phyloP scores from a whole-genome alignment of 1,139 yeast species.

The Sugiyamaella sp. region DNA sequence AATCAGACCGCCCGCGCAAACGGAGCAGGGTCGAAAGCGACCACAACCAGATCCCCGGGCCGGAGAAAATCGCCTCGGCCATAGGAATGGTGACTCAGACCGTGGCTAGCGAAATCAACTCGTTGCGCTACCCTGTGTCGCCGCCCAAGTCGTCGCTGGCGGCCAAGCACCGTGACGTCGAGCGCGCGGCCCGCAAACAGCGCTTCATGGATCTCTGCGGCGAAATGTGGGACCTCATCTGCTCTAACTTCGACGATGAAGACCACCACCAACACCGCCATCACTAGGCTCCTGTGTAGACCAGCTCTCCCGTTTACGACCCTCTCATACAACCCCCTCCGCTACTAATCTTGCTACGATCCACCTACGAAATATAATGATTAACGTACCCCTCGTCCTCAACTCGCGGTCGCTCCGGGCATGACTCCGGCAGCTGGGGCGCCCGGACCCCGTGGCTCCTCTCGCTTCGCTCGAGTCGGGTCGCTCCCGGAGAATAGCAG shows the following conservation, averaged over 20 bases:
- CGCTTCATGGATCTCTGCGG: constrained; percentile 38
- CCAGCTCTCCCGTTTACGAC: neutral
- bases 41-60: constrained; percentile 2
- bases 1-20: constrained; percentile 17
- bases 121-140: neutral
- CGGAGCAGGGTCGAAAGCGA: constrained; percentile 20
- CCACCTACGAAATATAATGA: constrained; percentile 3
- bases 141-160: neutral
- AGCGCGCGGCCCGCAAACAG: constrained; percentile 27
- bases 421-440: constrained; percentile 1
- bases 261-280: too few species aligned
- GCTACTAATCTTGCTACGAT: neutral
- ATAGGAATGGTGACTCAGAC: neutral
- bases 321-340: neutral
- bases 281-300: neutral
- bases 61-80: constrained; percentile 9
- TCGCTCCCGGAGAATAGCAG: too few species aligned
- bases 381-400: neutral
- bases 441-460: neutral
- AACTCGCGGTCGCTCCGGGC: neutral
- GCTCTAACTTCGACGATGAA: constrained; percentile 18
- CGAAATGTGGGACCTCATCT: constrained; percentile 40
- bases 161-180: constrained; percentile 2
- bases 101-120: neutral
- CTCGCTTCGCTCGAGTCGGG: neutral